phyloP scores from a whole-genome alignment of 768 basidiomycete genomes.

The Boletus rufocinnamomeus region DNA sequence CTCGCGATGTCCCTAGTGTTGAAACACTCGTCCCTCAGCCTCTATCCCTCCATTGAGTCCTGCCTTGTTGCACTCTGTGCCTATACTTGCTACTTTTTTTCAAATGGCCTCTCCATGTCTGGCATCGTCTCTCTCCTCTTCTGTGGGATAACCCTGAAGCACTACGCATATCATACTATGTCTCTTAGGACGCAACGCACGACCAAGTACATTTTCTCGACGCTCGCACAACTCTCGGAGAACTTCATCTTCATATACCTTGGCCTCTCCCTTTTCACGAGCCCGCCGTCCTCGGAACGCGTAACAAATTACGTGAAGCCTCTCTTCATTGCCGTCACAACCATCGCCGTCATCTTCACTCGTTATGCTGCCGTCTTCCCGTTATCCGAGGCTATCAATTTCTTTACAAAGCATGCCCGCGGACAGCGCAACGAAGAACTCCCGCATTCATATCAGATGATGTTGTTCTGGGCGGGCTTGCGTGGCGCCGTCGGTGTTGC shows the following conservation, averaged over 20 bases:
- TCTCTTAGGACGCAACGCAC: constrained; percentile 90
- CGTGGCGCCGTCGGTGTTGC: constrained; percentile 98
- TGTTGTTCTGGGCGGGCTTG: constrained; percentile 98
- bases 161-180: constrained; percentile 99
- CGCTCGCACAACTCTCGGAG: constrained; percentile 91
- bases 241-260: constrained; percentile 99
- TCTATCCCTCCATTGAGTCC: constrained; percentile 94
- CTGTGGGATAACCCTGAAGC: constrained; percentile 98
- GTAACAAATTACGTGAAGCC: constrained; percentile 91
- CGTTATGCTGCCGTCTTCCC: constrained; percentile 97
- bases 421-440: constrained; percentile 89
- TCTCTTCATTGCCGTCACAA: constrained; percentile 89
- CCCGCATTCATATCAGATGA: constrained; percentile 98
- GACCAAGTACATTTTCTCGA: constrained; percentile 93
- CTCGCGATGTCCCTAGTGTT: constrained; percentile 88
- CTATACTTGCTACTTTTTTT: constrained; percentile 98
- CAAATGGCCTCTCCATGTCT: constrained; percentile 91
- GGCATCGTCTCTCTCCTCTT: constrained; percentile 98
- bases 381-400: constrained; percentile 91
- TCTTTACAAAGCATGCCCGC: constrained; percentile 80
- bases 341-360: constrained; percentile 90
- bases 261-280: constrained; percentile 94
- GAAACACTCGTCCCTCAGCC: constrained; percentile 87
- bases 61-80: constrained; percentile 93
- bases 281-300: constrained; percentile 71